Percentiles rank a stretch among this genome's conserved stretches.
These are phyloP conservation scores for Starmera dryadoides DNA, from an alignment of 805 yeast species.

Conservation along the genomic window DNA sequence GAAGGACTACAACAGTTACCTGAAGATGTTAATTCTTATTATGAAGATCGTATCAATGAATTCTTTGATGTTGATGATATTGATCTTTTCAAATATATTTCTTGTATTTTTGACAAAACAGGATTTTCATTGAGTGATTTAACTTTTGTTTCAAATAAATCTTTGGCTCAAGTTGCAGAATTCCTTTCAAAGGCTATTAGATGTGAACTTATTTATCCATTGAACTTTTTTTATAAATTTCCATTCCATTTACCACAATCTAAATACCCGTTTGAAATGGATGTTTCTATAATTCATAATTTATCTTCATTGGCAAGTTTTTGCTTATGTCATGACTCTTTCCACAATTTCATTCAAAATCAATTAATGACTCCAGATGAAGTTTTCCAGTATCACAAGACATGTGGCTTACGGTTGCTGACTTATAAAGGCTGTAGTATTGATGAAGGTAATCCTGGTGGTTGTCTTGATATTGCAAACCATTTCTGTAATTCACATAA, in stretches of 20 bases:
- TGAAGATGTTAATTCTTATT: slow-evolving; percentile 9
- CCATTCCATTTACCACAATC: slow-evolving; percentile 32
- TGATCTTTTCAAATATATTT: slow-evolving; percentile 30
- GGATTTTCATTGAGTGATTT: slow-evolving; percentile 30
- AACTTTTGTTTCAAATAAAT: slow-evolving; percentile 26
- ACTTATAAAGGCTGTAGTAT: not conserved
- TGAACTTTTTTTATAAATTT: slow-evolving; percentile 36
- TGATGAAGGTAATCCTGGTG: slow-evolving; percentile 1
- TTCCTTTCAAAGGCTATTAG: slow-evolving; percentile 28
- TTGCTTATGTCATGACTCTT: slow-evolving; percentile 33
- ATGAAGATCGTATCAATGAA: slow-evolving; percentile 10
- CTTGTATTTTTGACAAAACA: slow-evolving; percentile 30
- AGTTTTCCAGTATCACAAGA: slow-evolving; percentile 26
- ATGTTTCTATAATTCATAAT: slow-evolving; percentile 24
- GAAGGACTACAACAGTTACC: slow-evolving; percentile 6
- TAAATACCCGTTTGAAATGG: slow-evolving; percentile 17
- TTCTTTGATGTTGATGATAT: slow-evolving; percentile 18
- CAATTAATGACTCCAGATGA: slow-evolving; percentile 21
- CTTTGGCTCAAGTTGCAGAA: slow-evolving; percentile 25
- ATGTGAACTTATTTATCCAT: slow-evolving; percentile 27
- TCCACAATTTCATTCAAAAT: slow-evolving; percentile 24
- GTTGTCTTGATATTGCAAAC: slow-evolving; percentile 11
- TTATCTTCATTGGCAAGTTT: slow-evolving; percentile 30
- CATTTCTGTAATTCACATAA: slow-evolving; percentile 11
- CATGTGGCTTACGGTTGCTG: slow-evolving; percentile 35